Evolutionary conservation across 139 green algal genomes (phyloP).

Genomic region (Dunaliella primolecta): DNA sequence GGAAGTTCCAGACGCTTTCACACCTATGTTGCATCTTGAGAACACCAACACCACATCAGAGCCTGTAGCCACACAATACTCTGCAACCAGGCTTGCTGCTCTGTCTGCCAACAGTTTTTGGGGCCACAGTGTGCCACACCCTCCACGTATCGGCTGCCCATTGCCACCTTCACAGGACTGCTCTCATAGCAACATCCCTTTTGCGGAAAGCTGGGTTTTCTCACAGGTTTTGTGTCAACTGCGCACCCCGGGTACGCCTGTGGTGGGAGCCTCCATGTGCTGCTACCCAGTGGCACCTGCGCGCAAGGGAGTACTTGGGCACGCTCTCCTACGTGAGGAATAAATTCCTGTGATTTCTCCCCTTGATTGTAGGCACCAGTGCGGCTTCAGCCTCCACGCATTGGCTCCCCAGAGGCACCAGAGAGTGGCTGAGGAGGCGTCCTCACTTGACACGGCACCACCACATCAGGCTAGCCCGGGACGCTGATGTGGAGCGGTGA

Average conservation of each 20-base stretch:
- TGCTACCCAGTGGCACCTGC: not conserved
- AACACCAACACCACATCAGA: too few relatives aligned
- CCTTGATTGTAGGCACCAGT: not conserved
- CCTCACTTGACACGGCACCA: conserved; percentile 65
- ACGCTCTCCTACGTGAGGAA: not conserved
- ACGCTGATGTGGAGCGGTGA: conserved; percentile 47
- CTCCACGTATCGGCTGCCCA: too few relatives aligned
- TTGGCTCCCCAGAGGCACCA: conserved; percentile 40
- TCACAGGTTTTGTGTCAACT: not conserved
- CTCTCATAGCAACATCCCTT: too few relatives aligned
- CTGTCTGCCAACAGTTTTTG: too few relatives aligned
- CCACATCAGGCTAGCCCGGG: conserved; percentile 49
- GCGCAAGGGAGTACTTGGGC: too few relatives aligned
- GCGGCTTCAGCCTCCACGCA: not conserved
- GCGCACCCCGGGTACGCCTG: not conserved
- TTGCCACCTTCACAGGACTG: too few relatives aligned
- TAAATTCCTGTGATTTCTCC: too few relatives aligned
- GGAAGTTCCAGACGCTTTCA: too few relatives aligned
- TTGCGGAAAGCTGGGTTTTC: not conserved
- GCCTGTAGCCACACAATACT: too few relatives aligned
- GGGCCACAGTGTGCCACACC: too few relatives aligned
- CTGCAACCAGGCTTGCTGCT: too few relatives aligned
- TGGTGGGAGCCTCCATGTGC: not conserved
- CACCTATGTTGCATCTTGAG: too few relatives aligned
- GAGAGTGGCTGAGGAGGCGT: conserved; percentile 48